A percentile compares a stretch with the other conserved stretches of the same genome.
Conservation (phyloP, 75 land plant genomes). For the Larix kaempferi region DNA sequence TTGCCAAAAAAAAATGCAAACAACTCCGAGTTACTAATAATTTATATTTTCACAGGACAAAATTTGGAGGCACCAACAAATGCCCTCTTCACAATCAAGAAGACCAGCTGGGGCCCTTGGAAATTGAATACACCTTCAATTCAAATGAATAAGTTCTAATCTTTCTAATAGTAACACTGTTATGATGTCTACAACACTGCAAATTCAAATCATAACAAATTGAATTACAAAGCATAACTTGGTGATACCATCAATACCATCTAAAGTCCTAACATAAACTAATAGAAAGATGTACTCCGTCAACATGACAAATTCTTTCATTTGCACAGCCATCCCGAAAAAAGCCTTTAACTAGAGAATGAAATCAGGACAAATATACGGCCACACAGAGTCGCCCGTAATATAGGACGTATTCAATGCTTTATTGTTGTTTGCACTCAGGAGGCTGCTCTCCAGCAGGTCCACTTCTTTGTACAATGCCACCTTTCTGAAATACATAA, state of each 20-base stretch:
- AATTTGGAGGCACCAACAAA: slow-evolving; percentile 1
- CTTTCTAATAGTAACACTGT: slow-evolving; percentile 3
- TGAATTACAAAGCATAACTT: slow-evolving; percentile 7
- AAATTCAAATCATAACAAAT: slow-evolving; percentile 4
- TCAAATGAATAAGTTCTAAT: neutral
- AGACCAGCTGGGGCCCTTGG: neutral
- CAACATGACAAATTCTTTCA: neutral
- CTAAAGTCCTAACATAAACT: neutral
- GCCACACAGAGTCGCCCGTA: neutral
- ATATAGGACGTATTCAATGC: too few species aligned
- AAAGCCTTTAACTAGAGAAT: neutral
- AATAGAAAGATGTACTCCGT: neutral
- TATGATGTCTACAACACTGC: slow-evolving; percentile 4
- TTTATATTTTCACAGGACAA: neutral
- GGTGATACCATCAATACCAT: neutral
- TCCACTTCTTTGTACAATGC: slow-evolving; percentile 8
- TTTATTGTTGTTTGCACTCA: slow-evolving; percentile 37
- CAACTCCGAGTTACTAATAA: too few species aligned
- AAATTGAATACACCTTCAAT: neutral
- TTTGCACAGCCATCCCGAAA: neutral
- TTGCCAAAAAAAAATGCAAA: too few species aligned
- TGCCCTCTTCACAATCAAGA: neutral
- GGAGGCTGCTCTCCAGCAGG: slow-evolving; percentile 31
- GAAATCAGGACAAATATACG: neutral
- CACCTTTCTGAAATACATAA: slow-evolving; percentile 8